Percentiles rank a stretch among this genome's conserved stretches.
phyloP scores from a whole-genome alignment of 2,329 filamentous ascomycete species.

The Aureobasidium pullulans region DNA sequence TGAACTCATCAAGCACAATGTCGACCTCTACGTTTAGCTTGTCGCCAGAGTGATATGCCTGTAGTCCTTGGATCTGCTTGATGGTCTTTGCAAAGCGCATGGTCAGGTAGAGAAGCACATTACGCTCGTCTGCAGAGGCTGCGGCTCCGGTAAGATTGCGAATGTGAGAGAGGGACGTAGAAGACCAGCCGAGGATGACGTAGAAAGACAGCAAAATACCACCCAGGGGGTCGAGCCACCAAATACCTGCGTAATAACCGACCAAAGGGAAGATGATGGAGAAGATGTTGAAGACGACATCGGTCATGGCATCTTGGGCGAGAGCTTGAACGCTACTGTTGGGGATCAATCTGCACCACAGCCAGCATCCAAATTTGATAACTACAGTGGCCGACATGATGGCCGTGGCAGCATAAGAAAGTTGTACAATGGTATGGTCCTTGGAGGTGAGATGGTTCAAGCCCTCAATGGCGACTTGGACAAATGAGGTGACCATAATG shows the following conservation, averaged over 20 bases:
- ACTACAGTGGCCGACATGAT: constrained; percentile 79
- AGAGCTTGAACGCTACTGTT: constrained; percentile 82
- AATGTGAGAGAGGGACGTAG: constrained; percentile 68
- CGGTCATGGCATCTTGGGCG: constrained; percentile 59
- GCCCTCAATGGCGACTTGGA: constrained; percentile 67
- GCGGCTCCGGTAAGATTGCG: constrained; percentile 73
- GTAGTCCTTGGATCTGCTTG: constrained; percentile 73
- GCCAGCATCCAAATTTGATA: constrained; percentile 75
- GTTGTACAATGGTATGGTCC: constrained; percentile 62
- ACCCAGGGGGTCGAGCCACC: constrained; percentile 78
- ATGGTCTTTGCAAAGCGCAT: constrained; percentile 91
- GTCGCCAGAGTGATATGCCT: constrained; percentile 79
- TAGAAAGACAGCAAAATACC: constrained; percentile 70
- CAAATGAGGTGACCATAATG: constrained; percentile 80
- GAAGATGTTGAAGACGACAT: constrained; percentile 86
- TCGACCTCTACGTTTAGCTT: constrained; percentile 80
- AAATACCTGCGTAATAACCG: constrained; percentile 66
- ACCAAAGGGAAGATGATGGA: constrained; percentile 81
- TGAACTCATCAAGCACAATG: constrained; percentile 71
- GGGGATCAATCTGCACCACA: constrained; percentile 79
- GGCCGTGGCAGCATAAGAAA: constrained; percentile 62
- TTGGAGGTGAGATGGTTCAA: constrained; percentile 53
- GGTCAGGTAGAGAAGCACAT: constrained; percentile 79
- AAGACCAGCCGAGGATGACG: constrained; percentile 73
- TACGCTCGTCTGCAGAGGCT: constrained; percentile 72